phyloP scores from a whole-genome alignment of 768 basidiomycete species.

The Agrocybe pediades region DNA sequence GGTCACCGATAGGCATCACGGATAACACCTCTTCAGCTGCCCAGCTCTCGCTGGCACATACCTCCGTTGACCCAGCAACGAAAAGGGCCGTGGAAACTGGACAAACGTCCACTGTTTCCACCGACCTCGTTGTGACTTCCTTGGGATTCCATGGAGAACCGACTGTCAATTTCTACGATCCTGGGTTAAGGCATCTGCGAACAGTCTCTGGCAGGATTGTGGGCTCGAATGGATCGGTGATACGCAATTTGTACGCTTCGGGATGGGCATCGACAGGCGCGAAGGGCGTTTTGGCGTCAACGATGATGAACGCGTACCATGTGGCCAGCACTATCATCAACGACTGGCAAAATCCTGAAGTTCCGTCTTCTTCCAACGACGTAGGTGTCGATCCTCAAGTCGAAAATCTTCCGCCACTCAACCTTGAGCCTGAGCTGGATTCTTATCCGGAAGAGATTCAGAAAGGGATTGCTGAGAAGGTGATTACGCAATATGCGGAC shows the following conservation, averaged over 20 bases:
- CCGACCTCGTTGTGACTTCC: conserved; percentile 84
- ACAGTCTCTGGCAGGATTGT: conserved; percentile 52
- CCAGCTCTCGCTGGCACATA: conserved; percentile 62
- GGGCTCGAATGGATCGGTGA: conserved; percentile 30
- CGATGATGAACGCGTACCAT: conserved; percentile 90
- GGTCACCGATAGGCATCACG: conserved; percentile 58
- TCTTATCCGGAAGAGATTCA: conserved; percentile 49
- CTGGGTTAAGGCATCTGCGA: conserved; percentile 56
- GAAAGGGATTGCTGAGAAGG: conserved; percentile 37
- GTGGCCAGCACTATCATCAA: conserved; percentile 71
- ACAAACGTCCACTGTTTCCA: conserved; percentile 48
- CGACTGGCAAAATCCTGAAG: conserved; percentile 41
- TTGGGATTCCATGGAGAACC: conserved; percentile 85
- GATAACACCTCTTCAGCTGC: conserved; percentile 24
- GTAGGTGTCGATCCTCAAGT: conserved; percentile 13
- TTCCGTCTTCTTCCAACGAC: conserved; percentile 1
- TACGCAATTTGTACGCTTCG: conserved; percentile 80
- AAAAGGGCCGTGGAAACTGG: conserved; percentile 57
- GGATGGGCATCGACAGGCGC: conserved; percentile 96
- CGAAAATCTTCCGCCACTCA: conserved; percentile 27
- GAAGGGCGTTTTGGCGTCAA: conserved; percentile 86
- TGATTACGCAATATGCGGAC: conserved; percentile 63
- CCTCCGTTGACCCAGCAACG: conserved; percentile 50
- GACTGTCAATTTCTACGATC: conserved; percentile 58
- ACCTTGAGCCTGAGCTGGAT: conserved; percentile 41